Conservation (phyloP, 225 moss, liverwort and hornwort species). For the Sphagnum tenellum region DNA sequence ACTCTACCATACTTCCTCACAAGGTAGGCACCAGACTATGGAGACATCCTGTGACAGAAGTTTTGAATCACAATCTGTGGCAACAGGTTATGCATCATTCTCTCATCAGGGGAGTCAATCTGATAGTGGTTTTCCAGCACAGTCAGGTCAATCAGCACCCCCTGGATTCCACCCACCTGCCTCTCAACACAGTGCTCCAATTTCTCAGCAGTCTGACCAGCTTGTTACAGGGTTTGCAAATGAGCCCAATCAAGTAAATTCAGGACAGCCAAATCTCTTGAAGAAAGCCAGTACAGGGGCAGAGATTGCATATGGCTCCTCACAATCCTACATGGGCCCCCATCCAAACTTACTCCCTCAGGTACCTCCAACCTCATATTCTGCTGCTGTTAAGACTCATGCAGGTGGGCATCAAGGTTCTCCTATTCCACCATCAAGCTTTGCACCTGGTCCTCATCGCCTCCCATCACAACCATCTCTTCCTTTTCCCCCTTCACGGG, state of each 20-base stretch:
- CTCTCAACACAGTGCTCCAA: neutral
- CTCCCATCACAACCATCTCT: slow-evolving; percentile 48
- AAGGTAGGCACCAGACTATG: slow-evolving; percentile 15
- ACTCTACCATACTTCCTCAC: slow-evolving; percentile 15
- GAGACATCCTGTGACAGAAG: slow-evolving; percentile 20
- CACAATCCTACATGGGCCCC: slow-evolving; percentile 2
- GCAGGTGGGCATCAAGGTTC: slow-evolving; percentile 16
- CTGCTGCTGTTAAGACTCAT: slow-evolving; percentile 17
- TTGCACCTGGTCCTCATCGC: slow-evolving; percentile 27
- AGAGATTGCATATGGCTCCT: neutral
- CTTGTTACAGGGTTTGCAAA: slow-evolving; percentile 21
- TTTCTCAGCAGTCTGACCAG: slow-evolving; percentile 19
- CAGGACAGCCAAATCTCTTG: slow-evolving; percentile 2
- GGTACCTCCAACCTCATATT: slow-evolving; percentile 13
- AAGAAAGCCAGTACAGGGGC: neutral
- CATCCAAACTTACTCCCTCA: slow-evolving; percentile 13
- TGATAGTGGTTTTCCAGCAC: slow-evolving; percentile 8
- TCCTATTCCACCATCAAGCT: slow-evolving; percentile 26
- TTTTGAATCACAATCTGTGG: slow-evolving; percentile 21
- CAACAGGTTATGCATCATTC: slow-evolving; percentile 10
- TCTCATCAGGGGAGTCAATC: slow-evolving; percentile 12
- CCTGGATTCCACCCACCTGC: no score
- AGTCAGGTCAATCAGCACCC: slow-evolving; percentile 16
- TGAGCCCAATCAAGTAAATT: slow-evolving; percentile 15
- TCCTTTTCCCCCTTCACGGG: slow-evolving; percentile 47